Conservation (phyloP, 2,329 filamentous ascomycete genomes). For the Rutstroemia sp. region DNA sequence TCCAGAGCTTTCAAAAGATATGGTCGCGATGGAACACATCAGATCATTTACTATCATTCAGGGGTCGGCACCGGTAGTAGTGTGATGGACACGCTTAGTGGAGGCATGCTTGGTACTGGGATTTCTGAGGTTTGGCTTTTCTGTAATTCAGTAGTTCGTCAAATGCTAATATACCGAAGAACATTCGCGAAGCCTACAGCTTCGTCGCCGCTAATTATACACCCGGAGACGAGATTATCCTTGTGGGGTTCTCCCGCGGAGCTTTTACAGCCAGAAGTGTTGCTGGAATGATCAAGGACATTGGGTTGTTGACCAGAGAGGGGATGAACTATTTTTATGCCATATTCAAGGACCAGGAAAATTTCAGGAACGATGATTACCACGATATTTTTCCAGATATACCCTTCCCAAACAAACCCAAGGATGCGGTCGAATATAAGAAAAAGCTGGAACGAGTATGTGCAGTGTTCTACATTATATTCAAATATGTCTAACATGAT, state of each 20-base stretch:
- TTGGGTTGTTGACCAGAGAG: conserved; percentile 33
- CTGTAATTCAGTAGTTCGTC: background rate
- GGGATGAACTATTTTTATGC: conserved; percentile 37
- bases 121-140: conserved; percentile 31
- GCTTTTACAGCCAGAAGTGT: conserved; percentile 36
- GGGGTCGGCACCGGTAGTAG: conserved; percentile 50
- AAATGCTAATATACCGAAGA: conserved; percentile 33
- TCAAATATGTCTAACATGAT: conserved; percentile 3
- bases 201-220: conserved; percentile 36
- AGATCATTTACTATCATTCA: conserved; percentile 54
- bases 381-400: conserved; percentile 25
- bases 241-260: conserved; percentile 36
- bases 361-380: conserved; percentile 30
- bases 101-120: conserved; percentile 48
- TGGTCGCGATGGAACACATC: conserved; percentile 42
- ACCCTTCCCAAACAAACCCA: conserved; percentile 27
- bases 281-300: conserved; percentile 27
- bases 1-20: conserved; percentile 47
- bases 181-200: conserved; percentile 42
- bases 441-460: conserved; percentile 31
- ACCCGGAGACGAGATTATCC: conserved; percentile 34
- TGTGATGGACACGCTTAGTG: conserved; percentile 41
- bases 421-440: conserved; percentile 28
- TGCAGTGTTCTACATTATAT: background rate
- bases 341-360: conserved; percentile 33